Base-by-base conservation (phyloP, 208 protist genomes). In the Leishmania martiniquensis region DNA sequence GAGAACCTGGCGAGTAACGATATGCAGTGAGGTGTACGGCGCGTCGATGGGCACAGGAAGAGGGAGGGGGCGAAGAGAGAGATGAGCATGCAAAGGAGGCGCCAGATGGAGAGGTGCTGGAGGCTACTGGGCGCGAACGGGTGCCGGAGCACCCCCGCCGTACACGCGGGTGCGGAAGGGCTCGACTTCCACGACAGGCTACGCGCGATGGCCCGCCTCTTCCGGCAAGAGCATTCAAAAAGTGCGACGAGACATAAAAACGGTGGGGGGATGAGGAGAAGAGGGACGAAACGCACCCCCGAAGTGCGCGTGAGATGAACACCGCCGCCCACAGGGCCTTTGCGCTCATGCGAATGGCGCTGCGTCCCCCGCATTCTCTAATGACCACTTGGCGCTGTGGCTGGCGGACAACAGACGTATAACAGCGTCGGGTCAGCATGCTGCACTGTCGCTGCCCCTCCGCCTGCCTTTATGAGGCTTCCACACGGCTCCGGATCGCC, bases 401-500 rank as follows among this genome's bases (percentile, higher is more conserved):
- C 45, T 34, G 57, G 34, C 34, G 65, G n/a, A 57, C 17, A 52
- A 68, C 47, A 49, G 20, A 59, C 12, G 12, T 13, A 37, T 29
- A 37, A 29, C 57, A 62, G 34, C 57, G n/a, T 29, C 57, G 9
- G 2, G 15, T 44, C 20, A 15, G 49, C 10, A 69, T 9, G 39
- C 5, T 25, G 15, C 9, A 47, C 62, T 12, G 2, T 6, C 63
- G 17, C 63, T 0, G 4, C 63, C 39, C 10, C 54, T 54, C 29
- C 9, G 7, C 17, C 7, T 13, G 29, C 25, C 15, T 15, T 49
- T 77, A 82, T 10, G n/a, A 45, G 0, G 60, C 49, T 45, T 74
- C 77, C 20, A 89, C 78, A 13, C 84, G 84, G 49, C 86, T 76
- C 37, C 84, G 84, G 59, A 92, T 87, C 1, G 85, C 82, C 6